Percentiles rank a stretch among this genome's conserved stretches.
phyloP scores from a whole-genome alignment of 768 basidiomycete genomes.

The Rhodotorula babjevae region DNA sequence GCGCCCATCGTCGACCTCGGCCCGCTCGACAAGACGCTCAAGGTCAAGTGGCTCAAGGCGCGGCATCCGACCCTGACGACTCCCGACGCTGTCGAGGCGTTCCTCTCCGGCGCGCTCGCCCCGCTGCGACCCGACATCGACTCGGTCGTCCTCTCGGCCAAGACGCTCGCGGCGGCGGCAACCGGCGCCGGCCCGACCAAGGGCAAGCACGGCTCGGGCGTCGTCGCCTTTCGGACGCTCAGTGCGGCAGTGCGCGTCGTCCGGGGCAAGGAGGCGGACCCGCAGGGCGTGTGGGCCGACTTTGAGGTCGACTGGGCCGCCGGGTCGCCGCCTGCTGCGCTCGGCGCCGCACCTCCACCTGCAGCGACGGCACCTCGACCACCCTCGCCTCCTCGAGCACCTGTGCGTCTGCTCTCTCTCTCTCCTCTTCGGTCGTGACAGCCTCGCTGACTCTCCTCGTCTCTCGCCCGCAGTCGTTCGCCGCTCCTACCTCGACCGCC shows the following conservation, averaged over 20 bases:
- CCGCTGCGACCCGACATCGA: constrained; percentile 23
- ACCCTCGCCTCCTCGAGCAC: background rate
- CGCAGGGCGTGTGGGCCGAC: constrained; percentile 21
- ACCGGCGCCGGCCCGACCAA: constrained; percentile 4
- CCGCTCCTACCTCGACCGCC: background rate
- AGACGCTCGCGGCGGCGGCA: constrained; percentile 25
- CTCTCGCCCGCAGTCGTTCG: background rate
- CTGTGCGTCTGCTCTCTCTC: constrained; percentile 9
- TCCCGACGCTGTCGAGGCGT: background rate
- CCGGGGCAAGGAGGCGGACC: constrained; percentile 13
- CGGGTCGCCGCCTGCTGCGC: constrained; percentile 21
- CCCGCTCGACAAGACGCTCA: constrained; percentile 41
- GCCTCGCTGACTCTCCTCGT: background rate
- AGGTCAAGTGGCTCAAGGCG: constrained; percentile 36
- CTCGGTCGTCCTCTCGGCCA: constrained; percentile 35
- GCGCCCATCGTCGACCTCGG: constrained; percentile 27
- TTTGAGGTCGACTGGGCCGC: constrained; percentile 39
- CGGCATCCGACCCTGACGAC: background rate
- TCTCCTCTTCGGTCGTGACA: background rate
- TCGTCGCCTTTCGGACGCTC: constrained; percentile 32
- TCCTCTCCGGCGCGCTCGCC: background rate
- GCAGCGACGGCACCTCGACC: background rate
- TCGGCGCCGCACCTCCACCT: background rate
- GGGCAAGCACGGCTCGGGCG: constrained; percentile 30
- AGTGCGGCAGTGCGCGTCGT: constrained; percentile 27